Percentiles rank a stretch among this genome's conserved stretches.
Conservation (phyloP, 768 basidiomycete genomes). For the Hygrophorus pudorinus region DNA sequence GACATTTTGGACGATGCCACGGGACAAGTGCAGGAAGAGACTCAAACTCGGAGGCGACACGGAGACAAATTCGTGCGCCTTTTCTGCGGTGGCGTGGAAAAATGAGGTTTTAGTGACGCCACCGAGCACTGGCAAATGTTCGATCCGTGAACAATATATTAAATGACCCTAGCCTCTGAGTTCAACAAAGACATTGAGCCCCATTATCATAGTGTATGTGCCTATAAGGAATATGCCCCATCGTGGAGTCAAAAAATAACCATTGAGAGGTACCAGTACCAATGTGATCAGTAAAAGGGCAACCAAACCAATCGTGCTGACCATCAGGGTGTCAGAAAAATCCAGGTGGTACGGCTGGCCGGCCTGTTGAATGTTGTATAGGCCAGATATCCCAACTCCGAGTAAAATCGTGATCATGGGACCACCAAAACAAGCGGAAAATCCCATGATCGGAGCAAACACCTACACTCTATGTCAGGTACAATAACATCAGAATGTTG, state of each 20-base stretch:
- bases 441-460: constrained; percentile 90
- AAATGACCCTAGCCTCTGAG: constrained; percentile 23
- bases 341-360: constrained; percentile 57
- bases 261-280: constrained; percentile 77
- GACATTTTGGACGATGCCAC: too few species aligned
- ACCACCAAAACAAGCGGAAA: constrained; percentile 90
- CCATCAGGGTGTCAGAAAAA: constrained; percentile 76
- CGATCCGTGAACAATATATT: constrained; percentile 1
- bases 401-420: constrained; percentile 89
- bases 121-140: constrained; percentile 3
- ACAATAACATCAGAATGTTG: not conserved
- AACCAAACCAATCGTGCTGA: constrained; percentile 78
- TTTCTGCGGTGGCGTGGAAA: too few species aligned
- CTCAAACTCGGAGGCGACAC: too few species aligned
- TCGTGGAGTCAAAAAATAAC: constrained; percentile 63
- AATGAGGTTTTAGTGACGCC: too few species aligned
- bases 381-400: constrained; percentile 87
- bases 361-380: constrained; percentile 67
- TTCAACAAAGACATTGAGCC: constrained; percentile 72
- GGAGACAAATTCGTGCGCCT: too few species aligned
- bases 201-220: constrained; percentile 71
- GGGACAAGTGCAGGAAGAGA: too few species aligned
- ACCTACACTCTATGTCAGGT: constrained; percentile 30
- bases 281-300: constrained; percentile 64
- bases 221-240: constrained; percentile 79